Evolutionary conservation across 371 early-diverging fungal genomes (phyloP).

Genomic region (Catenaria anguillulae): DNA sequence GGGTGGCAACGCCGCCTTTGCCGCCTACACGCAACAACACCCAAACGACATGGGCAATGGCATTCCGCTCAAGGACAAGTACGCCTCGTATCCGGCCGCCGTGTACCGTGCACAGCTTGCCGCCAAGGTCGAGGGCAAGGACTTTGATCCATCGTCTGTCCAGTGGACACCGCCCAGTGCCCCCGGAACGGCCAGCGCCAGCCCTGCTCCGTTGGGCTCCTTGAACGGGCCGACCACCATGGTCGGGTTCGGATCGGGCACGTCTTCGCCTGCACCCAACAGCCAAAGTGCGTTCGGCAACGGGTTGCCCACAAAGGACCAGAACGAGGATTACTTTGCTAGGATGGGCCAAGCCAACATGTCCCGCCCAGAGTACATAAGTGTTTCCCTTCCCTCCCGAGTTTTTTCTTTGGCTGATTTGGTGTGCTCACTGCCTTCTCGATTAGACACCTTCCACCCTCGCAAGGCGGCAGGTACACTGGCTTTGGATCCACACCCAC

Average conservation of each 20-base stretch:
- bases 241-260: conserved; percentile 10
- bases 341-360: conserved; percentile 40
- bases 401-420: too few species aligned
- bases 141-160: conserved; percentile 10
- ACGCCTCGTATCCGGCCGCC: conserved; percentile 68
- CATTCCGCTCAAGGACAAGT: conserved; percentile 70
- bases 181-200: not conserved
- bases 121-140: not conserved
- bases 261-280: too few species aligned
- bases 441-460: conserved; percentile 58
- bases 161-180: conserved; percentile 10
- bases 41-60: conserved; percentile 63
- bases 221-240: too few species aligned
- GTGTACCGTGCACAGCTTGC: conserved; percentile 76
- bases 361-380: conserved; percentile 33
- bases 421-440: conserved; percentile 1
- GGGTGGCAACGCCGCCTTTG: conserved; percentile 85
- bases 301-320: conserved; percentile 26
- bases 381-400: not conserved
- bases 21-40: conserved; percentile 69
- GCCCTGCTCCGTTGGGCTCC: not conserved
- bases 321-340: conserved; percentile 58
- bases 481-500: conserved; percentile 49
- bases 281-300: too few species aligned
- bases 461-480: conserved; percentile 79